Evolutionary conservation across 2,329 filamentous ascomycete genomes (phyloP), one percentile per base, ranked within the genome.

Genomic region (Stagonosporopsis tanaceti): DNA sequence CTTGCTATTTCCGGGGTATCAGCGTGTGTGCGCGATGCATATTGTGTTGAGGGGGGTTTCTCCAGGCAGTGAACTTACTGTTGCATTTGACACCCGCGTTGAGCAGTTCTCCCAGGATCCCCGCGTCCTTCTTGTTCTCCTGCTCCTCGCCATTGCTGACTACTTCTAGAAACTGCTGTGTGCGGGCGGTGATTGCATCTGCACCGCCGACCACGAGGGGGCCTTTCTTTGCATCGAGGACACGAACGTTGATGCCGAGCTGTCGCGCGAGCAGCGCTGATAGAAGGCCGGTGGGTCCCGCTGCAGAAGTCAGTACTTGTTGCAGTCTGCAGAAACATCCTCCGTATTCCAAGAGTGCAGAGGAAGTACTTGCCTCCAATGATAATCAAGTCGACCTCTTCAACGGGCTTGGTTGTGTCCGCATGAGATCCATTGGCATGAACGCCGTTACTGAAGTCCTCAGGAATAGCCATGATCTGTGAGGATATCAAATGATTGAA

Each of bases 181-280:
- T 82, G 9, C 81, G 74, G 6, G 81, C 81, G 38, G 82, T 83
- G 50, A 83, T 68, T 0, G 81, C 81, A 64, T 83, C 81, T 35
- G 81, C 81, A 20, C 81, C 72, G 2, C 81, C 81, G 3, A 82
- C 63, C 3, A 77, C 69, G 3, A 83, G 64, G 0, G 77, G 73
- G 0, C 67, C 41, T 68, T 75, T 38, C 80, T 80, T 81, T 14
- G 20, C 42, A 24, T 47, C 79, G 3, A 80, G 63, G 6, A 82
- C 68, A 5, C 70, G 73, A 3, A 82, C 77, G 3, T 75, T 77
- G 6, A 80, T 70, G 0, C 79, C 79, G 6, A 81, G 65, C 14
- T 76, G 71, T 5, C 78, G 73, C 9, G 80, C 76, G 2, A 82
- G 72, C 32, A 82, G 69, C 0, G 78, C 80, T 11, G 78, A 77